phyloP scores from a whole-genome alignment of 495 filamentous ascomycete genomes.

The Neurospora sp. region DNA sequence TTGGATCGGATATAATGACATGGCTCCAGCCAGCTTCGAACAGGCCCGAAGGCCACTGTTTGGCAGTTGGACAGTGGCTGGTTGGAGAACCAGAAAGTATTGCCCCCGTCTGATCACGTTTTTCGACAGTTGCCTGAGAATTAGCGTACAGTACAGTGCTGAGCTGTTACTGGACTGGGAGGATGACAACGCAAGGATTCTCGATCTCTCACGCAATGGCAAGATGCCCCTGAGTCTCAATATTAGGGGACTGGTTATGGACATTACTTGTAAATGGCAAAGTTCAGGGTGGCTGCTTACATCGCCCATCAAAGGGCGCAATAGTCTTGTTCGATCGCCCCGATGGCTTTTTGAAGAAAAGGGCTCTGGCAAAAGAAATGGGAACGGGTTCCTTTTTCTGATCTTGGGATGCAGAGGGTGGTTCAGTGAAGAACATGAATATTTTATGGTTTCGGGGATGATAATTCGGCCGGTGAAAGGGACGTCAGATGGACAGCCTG shows the following conservation, averaged over 20 bases:
- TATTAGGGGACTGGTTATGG: neutral
- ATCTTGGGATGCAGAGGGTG: neutral
- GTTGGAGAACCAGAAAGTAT: neutral
- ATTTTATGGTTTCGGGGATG: neutral
- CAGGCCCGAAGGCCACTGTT: neutral
- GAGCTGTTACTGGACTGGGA: neutral
- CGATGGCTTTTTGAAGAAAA: neutral
- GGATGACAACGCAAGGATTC: neutral
- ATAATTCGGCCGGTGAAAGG: neutral
- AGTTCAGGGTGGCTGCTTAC: too few relatives aligned
- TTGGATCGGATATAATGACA: accelerated
- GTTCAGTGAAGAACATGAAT: too few relatives aligned
- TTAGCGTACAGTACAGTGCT: neutral
- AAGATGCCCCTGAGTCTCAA: neutral
- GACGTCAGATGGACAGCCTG: neutral
- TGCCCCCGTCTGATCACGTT: accelerated
- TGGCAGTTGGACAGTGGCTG: neutral
- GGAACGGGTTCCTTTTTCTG: neutral
- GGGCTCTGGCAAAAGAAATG: neutral
- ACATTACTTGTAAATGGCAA: too few relatives aligned
- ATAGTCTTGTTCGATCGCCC: too few relatives aligned
- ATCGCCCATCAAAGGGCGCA: too few relatives aligned
- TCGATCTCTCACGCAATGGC: neutral
- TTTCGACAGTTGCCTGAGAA: neutral
- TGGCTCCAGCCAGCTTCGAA: neutral